Evolutionary conservation across 192 early-diverging fungal species (phyloP).

Genomic region (Tieghemiomyces parasiticus): DNA sequence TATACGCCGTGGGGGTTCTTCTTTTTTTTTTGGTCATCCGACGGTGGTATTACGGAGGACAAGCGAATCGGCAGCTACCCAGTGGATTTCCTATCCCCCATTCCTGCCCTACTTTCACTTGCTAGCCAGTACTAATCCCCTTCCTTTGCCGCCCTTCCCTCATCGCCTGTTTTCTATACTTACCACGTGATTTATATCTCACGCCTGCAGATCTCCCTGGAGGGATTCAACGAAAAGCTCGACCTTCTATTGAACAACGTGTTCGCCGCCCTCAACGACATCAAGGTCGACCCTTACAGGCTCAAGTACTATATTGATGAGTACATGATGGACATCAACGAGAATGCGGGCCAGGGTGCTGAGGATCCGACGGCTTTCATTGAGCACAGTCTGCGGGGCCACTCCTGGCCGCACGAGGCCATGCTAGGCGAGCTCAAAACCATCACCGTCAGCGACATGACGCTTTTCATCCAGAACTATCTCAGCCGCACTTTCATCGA

Average conservation of each 20-base stretch:
- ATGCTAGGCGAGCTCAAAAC: not conserved
- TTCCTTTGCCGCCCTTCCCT: too few species aligned
- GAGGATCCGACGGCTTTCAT: not conserved
- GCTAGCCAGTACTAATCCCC: too few species aligned
- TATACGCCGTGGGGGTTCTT: too few species aligned
- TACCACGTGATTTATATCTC: too few species aligned
- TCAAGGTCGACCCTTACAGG: slow-evolving; percentile 9
- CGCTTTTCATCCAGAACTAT: slow-evolving; percentile 1
- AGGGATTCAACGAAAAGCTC: slow-evolving; percentile 9
- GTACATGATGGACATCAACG: not conserved
- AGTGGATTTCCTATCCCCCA: too few species aligned
- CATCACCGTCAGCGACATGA: slow-evolving; percentile 9
- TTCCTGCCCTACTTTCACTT: too few species aligned
- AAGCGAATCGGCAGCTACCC: too few species aligned
- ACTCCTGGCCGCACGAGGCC: slow-evolving; percentile 4
- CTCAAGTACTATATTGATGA: slow-evolving; percentile 4
- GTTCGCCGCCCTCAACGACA: slow-evolving; percentile 1
- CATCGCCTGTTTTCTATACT: too few species aligned
- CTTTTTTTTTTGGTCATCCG: too few species aligned
- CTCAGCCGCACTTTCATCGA: slow-evolving; percentile 1
- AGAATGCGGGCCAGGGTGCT: not conserved
- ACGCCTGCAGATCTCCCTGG: slow-evolving; percentile 1
- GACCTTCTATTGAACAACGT: slow-evolving; percentile 8
- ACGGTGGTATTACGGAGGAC: too few species aligned
- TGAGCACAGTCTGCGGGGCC: not conserved